Evolutionary conservation across 192 early-diverging fungal genomes (phyloP), one percentile per base, ranked within the genome.

Genomic region (Entomortierella beljakovae): DNA sequence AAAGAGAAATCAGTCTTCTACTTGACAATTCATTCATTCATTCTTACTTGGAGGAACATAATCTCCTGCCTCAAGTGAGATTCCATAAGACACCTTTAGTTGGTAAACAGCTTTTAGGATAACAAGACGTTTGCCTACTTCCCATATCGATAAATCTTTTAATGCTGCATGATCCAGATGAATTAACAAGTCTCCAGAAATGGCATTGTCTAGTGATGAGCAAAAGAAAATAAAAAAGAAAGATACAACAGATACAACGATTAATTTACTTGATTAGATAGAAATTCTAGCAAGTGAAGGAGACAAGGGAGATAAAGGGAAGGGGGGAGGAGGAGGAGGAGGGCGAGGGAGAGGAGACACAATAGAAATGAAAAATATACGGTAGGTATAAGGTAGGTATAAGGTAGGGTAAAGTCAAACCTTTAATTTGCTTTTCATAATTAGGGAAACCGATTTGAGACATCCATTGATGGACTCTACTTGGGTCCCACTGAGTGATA

Each of bases 21-120:
- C n/a, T n/a, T 40, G 13, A 40, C 6, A 40, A 40, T 13, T 40
- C 37, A 6, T 40, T 6, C 49, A 51, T 51, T 51, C 28, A 20
- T n/a, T 61, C 82, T 80, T 84, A 89, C 88, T 91, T 62, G 91
- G 92, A 33, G 94, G 95, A 35, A 95, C 87, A 65, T 94, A 97
- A 80, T 97, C 95, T 63, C 91, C 91, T 35, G 88, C 82, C 20
- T 95, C 93, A 26, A 96, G 85, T 2, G 92, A 92, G 43, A 99
- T 81, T 10, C 90, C 88, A 59, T 95, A 87, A 38, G 89, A 85
- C 58, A 93, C 74, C 81, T 97, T 96, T 22, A 95, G 74, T 49
- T 92, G 89, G 57, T 96, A 96, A 55, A 99, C 92, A 13, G 94
- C 91, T 63, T 93, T 94, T 46, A 99, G 86, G n/a, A 99, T 86